Evolutionary conservation across 768 basidiomycete species (phyloP).

Genomic region (Termitomyces sp.): DNA sequence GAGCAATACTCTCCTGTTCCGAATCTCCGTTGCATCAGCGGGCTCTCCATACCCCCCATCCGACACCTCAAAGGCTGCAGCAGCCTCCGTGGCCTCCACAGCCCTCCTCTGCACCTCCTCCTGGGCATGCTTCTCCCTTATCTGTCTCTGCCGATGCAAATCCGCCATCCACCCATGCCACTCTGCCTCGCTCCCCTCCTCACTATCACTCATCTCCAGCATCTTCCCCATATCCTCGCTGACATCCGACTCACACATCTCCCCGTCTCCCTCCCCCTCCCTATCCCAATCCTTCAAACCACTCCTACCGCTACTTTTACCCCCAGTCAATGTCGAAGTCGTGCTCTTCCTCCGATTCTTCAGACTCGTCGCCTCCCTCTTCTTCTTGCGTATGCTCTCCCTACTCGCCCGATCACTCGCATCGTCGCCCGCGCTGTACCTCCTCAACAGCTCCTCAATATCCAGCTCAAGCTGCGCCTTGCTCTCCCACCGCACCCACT

Average conservation of each 20-base stretch:
- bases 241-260: constrained; percentile 16
- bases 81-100: constrained; percentile 2
- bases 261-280: constrained; percentile 4
- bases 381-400: constrained; percentile 7
- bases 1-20: constrained; percentile 18
- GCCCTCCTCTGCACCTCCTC: constrained; percentile 6
- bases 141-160: constrained; percentile 30
- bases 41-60: constrained; percentile 4
- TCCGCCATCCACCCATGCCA: constrained; percentile 68
- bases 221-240: constrained; percentile 18
- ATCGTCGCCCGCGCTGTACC: constrained; percentile 1
- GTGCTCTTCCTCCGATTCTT: constrained; percentile 16
- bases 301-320: background rate
- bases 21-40: background rate
- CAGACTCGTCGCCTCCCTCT: constrained; percentile 12
- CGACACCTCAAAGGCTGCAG: background rate
- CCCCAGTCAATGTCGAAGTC: constrained; percentile 15
- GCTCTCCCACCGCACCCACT: constrained; percentile 31
- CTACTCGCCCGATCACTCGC: constrained; percentile 9
- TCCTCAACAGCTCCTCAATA: constrained; percentile 17
- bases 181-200: constrained; percentile 51
- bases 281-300: background rate
- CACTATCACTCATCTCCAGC: constrained; percentile 30
- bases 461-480: constrained; percentile 13
- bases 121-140: constrained; percentile 12